Percentiles rank a stretch among this genome's conserved stretches.
Evolutionary conservation across 768 basidiomycete species (phyloP).

Genomic region (Phallus indusiatus): DNA sequence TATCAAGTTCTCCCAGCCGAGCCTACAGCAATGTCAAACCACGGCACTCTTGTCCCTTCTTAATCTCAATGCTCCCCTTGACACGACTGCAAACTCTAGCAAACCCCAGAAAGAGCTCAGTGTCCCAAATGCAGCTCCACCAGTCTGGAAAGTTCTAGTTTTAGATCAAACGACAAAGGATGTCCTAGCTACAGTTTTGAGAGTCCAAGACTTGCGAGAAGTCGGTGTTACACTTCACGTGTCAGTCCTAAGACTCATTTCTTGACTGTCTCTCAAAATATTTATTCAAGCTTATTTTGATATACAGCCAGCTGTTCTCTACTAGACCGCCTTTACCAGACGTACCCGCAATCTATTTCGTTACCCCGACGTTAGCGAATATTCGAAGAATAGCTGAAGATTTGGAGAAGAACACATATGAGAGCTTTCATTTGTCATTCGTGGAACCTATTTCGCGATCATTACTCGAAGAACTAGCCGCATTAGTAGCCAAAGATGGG

Average conservation of each 20-base stretch:
- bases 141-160: slow-evolving; percentile 94
- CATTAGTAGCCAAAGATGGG: slow-evolving; percentile 74
- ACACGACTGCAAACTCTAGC: slow-evolving; percentile 27
- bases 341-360: slow-evolving; percentile 96
- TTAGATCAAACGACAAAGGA: slow-evolving; percentile 95
- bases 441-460: slow-evolving; percentile 85
- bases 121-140: slow-evolving; percentile 48
- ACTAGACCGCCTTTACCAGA: slow-evolving; percentile 82
- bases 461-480: slow-evolving; percentile 88
- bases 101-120: slow-evolving; percentile 34
- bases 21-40: slow-evolving; percentile 85
- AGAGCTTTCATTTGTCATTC: slow-evolving; percentile 91
- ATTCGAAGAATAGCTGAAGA: slow-evolving; percentile 89
- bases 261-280: neutral
- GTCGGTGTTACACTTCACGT: slow-evolving; percentile 97
- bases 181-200: slow-evolving; percentile 86
- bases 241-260: slow-evolving; percentile 39
- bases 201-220: slow-evolving; percentile 94
- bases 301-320: slow-evolving; percentile 83
- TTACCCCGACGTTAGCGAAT: slow-evolving; percentile 81
- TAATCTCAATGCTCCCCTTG: slow-evolving; percentile 66
- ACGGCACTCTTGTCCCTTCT: slow-evolving; percentile 75
- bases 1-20: slow-evolving; percentile 28
- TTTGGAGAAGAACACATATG: slow-evolving; percentile 80
- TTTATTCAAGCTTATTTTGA: slow-evolving; percentile 4